Evolutionary conservation across 345 rosid genomes (phyloP).

Genomic region (Aquilaria malaccensis): DNA sequence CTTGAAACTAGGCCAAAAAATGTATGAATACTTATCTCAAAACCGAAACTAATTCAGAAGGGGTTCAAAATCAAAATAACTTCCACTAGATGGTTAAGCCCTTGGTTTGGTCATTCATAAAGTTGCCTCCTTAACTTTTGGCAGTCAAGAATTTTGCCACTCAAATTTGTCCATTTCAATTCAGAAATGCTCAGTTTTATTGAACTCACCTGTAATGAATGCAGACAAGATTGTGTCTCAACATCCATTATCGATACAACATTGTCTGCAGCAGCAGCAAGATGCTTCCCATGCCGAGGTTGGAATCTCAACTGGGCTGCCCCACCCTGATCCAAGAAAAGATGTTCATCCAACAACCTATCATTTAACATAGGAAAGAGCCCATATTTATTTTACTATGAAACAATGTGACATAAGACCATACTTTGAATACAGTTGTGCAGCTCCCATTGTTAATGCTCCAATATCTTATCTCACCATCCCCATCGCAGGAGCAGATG

Average conservation of each 20-base stretch:
- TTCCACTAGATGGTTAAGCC: too few species aligned
- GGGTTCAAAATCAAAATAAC: too few species aligned
- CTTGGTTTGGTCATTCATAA: neutral
- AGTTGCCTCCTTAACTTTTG: neutral
- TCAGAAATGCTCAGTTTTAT: neutral
- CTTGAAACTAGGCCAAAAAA: too few species aligned
- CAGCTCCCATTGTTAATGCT: conserved; percentile 79
- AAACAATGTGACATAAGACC: conserved; percentile 6
- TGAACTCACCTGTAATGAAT: conserved; percentile 59
- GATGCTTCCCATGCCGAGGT: conserved; percentile 81
- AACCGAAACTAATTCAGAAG: too few species aligned
- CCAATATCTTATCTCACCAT: conserved; percentile 95
- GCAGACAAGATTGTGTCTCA: conserved; percentile 72
- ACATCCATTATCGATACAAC: conserved; percentile 77
- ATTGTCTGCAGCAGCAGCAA: conserved; percentile 84
- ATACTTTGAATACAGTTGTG: conserved; percentile 75
- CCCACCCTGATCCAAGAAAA: conserved; percentile 54
- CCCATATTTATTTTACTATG: neutral
- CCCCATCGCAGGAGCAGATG: conserved; percentile 87
- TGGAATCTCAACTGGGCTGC: conserved; percentile 84
- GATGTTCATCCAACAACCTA: neutral
- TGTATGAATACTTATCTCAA: too few species aligned
- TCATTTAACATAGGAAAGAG: neutral
- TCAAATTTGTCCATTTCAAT: too few species aligned
- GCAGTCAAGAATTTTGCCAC: neutral